A percentile compares a stretch with the other conserved stretches of the same genome.
These are phyloP conservation scores for Ophiostoma fasciatum DNA, from an alignment of 2,329 filamentous ascomycete genomes.

Conservation along the genomic window DNA sequence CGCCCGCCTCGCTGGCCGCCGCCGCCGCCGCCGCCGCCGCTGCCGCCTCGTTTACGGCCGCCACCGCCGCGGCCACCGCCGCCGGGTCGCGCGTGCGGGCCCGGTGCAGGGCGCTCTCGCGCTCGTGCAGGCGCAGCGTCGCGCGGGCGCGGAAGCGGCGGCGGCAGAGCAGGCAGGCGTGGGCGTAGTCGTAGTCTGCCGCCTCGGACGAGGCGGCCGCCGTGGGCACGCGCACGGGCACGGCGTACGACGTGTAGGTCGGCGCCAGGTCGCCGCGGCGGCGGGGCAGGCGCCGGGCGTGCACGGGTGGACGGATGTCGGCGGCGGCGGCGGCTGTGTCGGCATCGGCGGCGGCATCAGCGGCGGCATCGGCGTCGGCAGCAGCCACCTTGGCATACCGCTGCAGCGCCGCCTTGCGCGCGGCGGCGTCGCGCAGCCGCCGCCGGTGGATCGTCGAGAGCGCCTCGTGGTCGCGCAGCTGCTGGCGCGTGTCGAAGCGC, in stretches of 20 bases:
- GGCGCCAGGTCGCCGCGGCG: conserved; percentile 20
- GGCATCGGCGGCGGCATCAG: no score
- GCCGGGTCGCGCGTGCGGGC: conserved; percentile 14
- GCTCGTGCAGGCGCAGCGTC: conserved; percentile 28
- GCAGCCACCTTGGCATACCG: conserved; percentile 6
- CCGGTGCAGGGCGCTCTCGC: conserved; percentile 28
- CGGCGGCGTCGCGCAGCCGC: conserved; percentile 7
- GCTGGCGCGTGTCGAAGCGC: conserved; percentile 34
- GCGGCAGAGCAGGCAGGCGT: conserved; percentile 26
- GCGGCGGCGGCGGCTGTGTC: no score
- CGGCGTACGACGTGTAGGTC: conserved; percentile 37
- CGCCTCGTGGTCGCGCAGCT: conserved; percentile 15
- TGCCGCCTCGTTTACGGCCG: conserved; percentile 16
- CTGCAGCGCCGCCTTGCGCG: conserved; percentile 6
- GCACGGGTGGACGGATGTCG: no score
- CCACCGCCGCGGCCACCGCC: conserved; percentile 16
- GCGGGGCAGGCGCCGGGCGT: conserved; percentile 14
- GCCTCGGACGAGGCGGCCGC: background rate
- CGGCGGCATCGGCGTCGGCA: no score
- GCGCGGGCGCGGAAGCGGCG: conserved; percentile 25
- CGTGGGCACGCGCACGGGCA: background rate
- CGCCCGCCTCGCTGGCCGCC: conserved; percentile 3
- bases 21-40: conserved; percentile 11
- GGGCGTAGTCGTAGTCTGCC: conserved; percentile 26
- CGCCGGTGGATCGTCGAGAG: conserved; percentile 13